A percentile compares a stretch with the other conserved stretches of the same genome.
phyloP scores from a whole-genome alignment of 2,329 filamentous ascomycete genomes.

The Alternaria burnsii region DNA sequence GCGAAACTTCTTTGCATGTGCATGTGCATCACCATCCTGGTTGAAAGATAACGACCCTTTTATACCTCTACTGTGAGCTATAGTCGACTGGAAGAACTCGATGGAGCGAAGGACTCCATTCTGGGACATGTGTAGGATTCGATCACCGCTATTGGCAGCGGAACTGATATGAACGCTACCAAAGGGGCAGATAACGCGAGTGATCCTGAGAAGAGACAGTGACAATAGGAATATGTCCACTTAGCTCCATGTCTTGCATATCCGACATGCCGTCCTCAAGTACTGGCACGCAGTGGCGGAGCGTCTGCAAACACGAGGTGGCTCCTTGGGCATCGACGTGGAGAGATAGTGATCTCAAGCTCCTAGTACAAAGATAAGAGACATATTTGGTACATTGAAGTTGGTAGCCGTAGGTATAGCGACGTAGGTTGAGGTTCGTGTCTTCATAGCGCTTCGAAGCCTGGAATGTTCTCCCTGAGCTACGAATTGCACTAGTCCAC shows the following conservation, averaged over 20 bases:
- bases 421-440: not conserved
- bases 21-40: not conserved
- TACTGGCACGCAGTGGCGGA: not conserved
- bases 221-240: not conserved
- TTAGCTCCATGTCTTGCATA: not conserved
- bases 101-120: not conserved
- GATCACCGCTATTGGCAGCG: not conserved
- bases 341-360: no score
- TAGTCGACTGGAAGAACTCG: not conserved
- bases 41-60: not conserved
- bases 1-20: not conserved
- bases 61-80: not conserved
- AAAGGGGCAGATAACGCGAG: not conserved
- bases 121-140: not conserved
- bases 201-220: not conserved
- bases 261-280: not conserved
- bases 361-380: not conserved
- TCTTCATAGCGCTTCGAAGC: not conserved
- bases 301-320: not conserved
- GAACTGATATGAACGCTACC: not conserved
- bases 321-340: not conserved
- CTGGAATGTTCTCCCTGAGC: not conserved
- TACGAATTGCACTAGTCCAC: not conserved
- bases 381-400: not conserved
- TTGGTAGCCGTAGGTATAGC: not conserved